phyloP scores from a whole-genome alignment of 2,329 filamentous ascomycete species.

The Calonectria pseudoturangicola region DNA sequence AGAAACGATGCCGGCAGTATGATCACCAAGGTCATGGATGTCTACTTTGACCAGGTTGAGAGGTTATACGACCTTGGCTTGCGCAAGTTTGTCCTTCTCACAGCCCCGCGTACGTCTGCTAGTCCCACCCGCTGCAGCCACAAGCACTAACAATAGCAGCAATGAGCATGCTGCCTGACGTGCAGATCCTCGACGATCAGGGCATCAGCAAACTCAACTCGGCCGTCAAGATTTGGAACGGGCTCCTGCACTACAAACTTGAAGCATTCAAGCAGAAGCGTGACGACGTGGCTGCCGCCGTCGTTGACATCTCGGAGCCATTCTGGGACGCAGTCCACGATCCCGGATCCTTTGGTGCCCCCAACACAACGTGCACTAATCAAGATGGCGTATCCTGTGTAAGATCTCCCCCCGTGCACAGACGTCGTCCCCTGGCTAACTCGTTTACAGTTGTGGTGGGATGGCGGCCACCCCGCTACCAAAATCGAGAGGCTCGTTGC shows the following conservation, averaged over 20 bases:
- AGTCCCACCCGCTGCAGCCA: neutral
- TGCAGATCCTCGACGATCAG: constrained; percentile 21
- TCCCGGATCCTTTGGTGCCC: constrained; percentile 25
- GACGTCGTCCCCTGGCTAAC: neutral
- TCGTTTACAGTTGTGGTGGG: constrained; percentile 30
- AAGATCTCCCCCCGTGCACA: neutral
- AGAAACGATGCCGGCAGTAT: constrained; percentile 15
- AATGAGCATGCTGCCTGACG: constrained; percentile 27
- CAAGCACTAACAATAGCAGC: constrained; percentile 15
- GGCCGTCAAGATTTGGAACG: constrained; percentile 30
- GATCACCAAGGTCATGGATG: neutral
- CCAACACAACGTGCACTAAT: constrained; percentile 15
- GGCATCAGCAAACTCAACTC: constrained; percentile 34
- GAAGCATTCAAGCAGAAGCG: constrained; percentile 24
- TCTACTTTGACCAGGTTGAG: constrained; percentile 29
- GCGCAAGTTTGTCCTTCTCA: constrained; percentile 29
- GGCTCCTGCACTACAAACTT: constrained; percentile 21
- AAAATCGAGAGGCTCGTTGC: constrained; percentile 35
- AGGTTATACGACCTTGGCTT: constrained; percentile 22
- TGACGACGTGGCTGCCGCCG: neutral
- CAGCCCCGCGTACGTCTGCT: constrained; percentile 23
- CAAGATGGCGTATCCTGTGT: constrained; percentile 30
- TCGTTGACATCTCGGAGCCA: constrained; percentile 27
- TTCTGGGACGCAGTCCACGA: constrained; percentile 27
- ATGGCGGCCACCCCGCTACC: constrained; percentile 24